Percentiles rank a stretch among this genome's conserved stretches.
Conservation (phyloP, 1,284 basidiomycete genomes). For the Exobasidium rhododendri region DNA sequence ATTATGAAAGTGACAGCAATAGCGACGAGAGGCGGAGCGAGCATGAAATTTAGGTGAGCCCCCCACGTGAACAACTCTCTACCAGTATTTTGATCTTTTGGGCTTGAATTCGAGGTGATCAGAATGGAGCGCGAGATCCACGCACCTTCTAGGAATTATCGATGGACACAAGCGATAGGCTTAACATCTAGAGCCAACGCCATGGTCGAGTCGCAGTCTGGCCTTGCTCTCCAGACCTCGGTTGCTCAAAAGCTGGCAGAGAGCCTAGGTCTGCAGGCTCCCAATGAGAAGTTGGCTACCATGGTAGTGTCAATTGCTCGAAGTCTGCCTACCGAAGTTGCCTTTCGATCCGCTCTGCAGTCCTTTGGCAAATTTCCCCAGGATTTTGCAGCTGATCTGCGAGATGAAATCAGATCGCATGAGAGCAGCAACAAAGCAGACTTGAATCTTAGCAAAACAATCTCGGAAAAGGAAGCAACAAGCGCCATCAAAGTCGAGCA, state of each 20-base stretch:
- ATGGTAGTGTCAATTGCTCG: conserved; percentile 39
- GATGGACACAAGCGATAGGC: too few species aligned
- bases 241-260: background rate
- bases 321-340: conserved; percentile 29
- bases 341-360: conserved; percentile 63
- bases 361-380: conserved; percentile 68
- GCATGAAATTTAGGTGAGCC: too few species aligned
- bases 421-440: background rate
- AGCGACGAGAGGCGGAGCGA: too few species aligned
- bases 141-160: too few species aligned
- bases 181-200: too few species aligned
- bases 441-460: conserved; percentile 11
- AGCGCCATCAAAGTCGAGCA: background rate
- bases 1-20: too few species aligned
- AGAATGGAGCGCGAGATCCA: too few species aligned
- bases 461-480: conserved; percentile 8
- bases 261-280: background rate
- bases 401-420: conserved; percentile 1
- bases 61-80: too few species aligned
- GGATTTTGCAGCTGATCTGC: background rate
- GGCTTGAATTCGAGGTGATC: too few species aligned
- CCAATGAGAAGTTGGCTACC: conserved; percentile 43
- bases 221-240: background rate
- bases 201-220: background rate
- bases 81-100: too few species aligned